Evolutionary conservation across 768 basidiomycete species (phyloP).

Genomic region (Boletellus ananiceps): DNA sequence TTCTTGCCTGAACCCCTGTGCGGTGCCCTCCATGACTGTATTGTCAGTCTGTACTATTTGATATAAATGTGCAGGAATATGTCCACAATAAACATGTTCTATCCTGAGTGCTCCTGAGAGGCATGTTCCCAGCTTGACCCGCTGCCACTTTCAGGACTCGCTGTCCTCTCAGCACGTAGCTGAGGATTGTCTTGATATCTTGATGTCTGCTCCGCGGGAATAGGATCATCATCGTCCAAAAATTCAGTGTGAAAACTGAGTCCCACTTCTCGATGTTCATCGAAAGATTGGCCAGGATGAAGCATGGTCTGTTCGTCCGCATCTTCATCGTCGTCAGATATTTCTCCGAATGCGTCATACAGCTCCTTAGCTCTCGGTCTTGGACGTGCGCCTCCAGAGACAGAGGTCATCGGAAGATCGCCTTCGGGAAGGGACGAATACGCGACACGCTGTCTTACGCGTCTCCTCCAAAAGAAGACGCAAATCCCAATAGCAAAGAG

Average conservation of each 20-base stretch:
- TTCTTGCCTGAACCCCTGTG: too few species aligned
- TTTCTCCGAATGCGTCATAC: slow-evolving; percentile 94
- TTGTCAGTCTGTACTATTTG: slow-evolving; percentile 8
- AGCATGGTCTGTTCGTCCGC: slow-evolving; percentile 70
- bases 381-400: slow-evolving; percentile 39
- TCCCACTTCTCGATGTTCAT: slow-evolving; percentile 33
- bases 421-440: slow-evolving; percentile 64
- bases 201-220: slow-evolving; percentile 26
- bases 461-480: slow-evolving; percentile 78
- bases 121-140: slow-evolving; percentile 77
- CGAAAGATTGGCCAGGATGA: slow-evolving; percentile 33
- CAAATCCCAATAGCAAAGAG: slow-evolving; percentile 67
- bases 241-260: slow-evolving; percentile 74
- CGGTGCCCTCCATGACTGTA: slow-evolving; percentile 9
- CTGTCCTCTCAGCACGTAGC: slow-evolving; percentile 12
- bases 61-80: slow-evolving; percentile 19
- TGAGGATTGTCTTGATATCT: slow-evolving; percentile 55
- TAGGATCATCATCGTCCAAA: slow-evolving; percentile 72
- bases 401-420: slow-evolving; percentile 71
- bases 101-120: slow-evolving; percentile 34
- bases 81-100: slow-evolving; percentile 15
- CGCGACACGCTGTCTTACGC: slow-evolving; percentile 35
- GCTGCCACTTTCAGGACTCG: slow-evolving; percentile 37
- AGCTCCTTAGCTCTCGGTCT: slow-evolving; percentile 75
- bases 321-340: slow-evolving; percentile 79